Percentiles rank a stretch among this genome's conserved stretches.
These are phyloP conservation scores for Leishmania aethiopica DNA, from an alignment of 208 protist genomes.

Conservation along the genomic window DNA sequence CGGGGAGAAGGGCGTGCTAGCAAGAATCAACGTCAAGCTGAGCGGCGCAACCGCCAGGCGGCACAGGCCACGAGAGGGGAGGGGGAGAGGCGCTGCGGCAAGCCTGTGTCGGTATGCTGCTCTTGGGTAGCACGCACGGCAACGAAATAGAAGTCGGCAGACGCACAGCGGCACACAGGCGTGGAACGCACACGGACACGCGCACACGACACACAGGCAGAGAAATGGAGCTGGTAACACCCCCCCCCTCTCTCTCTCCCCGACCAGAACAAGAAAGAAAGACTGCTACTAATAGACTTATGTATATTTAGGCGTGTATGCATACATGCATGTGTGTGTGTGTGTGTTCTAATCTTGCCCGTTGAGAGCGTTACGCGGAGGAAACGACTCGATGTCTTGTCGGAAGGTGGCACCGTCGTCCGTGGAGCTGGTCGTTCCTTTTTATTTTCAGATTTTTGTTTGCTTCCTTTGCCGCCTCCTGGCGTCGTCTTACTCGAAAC, in stretches of 20 bases:
- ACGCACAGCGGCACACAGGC: not conserved
- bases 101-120: not conserved
- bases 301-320: not conserved
- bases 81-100: not conserved
- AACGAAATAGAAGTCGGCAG: constrained; percentile 5
- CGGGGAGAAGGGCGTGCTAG: not conserved
- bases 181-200: not conserved
- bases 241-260: no score
- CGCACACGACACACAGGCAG: not conserved
- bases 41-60: not conserved
- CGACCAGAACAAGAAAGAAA: no score
- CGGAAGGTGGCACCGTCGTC: not conserved
- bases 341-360: not conserved
- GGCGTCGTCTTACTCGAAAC: not conserved
- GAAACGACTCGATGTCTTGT: no score
- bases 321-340: not conserved
- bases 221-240: not conserved
- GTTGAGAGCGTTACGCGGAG: no score
- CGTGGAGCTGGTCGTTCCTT: not conserved
- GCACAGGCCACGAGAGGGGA: not conserved
- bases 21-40: not conserved
- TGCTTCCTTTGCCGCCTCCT: not conserved
- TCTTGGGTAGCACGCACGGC: not conserved
- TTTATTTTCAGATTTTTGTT: not conserved
- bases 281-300: not conserved